Percentiles rank a stretch among this genome's conserved stretches.
These are phyloP conservation scores for Lipomyces orientalis DNA, from an alignment of 805 yeast genomes.

Conservation along the genomic window DNA sequence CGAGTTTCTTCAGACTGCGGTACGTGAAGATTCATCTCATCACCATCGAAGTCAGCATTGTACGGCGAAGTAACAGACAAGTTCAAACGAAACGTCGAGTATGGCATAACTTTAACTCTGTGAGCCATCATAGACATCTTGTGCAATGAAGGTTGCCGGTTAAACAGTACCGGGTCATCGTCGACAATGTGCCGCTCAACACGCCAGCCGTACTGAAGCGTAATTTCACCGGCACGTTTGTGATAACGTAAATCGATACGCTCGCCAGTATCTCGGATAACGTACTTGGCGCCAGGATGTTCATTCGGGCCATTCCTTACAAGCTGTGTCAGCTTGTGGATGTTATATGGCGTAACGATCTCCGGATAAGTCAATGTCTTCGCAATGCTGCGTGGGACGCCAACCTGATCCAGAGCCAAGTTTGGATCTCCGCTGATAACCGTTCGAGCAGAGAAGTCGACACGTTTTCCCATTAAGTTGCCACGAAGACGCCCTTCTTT, in stretches of 20 bases:
- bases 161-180: slow-evolving; percentile 95
- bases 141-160: slow-evolving; percentile 98
- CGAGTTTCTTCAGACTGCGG: slow-evolving; percentile 98
- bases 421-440: slow-evolving; percentile 99
- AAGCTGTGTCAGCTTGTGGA: slow-evolving; percentile 86
- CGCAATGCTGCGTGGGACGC: slow-evolving; percentile 97
- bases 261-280: slow-evolving; percentile 97
- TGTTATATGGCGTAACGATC: slow-evolving; percentile 95
- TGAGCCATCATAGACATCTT: slow-evolving; percentile 99
- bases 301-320: slow-evolving; percentile 99
- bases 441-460: slow-evolving; percentile 97
- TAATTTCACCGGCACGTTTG: slow-evolving; percentile 98
- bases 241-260: slow-evolving; percentile 97
- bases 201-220: slow-evolving; percentile 98
- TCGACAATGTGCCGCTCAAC: slow-evolving; percentile 98
- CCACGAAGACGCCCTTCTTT: slow-evolving; percentile 99
- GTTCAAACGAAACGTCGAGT: slow-evolving; percentile 94
- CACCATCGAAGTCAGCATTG: slow-evolving; percentile 99
- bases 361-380: slow-evolving; percentile 96
- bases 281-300: slow-evolving; percentile 99
- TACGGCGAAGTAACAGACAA: slow-evolving; percentile 98
- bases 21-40: slow-evolving; percentile 99
- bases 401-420: slow-evolving; percentile 96
- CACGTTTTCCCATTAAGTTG: slow-evolving; percentile 99
- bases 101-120: slow-evolving; percentile 97